These are phyloP conservation scores for Pestalotiopsis sp. DNA, from an alignment of 2,329 filamentous ascomycete species.

Conservation along the genomic window DNA sequence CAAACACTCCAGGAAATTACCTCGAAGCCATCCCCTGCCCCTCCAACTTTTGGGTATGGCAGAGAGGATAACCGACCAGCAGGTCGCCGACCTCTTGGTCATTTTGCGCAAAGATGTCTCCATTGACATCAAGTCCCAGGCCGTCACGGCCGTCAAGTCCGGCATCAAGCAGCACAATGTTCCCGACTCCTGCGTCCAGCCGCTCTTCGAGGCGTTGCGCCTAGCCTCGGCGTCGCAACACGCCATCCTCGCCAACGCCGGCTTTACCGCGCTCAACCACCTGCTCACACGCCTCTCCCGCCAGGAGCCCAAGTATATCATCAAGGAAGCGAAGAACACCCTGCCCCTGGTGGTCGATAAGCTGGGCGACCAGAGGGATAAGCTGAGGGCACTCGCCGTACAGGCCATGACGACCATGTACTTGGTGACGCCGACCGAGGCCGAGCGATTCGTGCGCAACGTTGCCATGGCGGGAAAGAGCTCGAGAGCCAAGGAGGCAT, in stretches of 20 bases:
- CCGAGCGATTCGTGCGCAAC: constrained; percentile 80
- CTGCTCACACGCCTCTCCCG: constrained; percentile 83
- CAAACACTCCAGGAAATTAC: background rate
- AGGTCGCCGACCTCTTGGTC: constrained; percentile 56
- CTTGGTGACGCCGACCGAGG: constrained; percentile 68
- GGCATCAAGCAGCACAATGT: constrained; percentile 93
- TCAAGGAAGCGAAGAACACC: constrained; percentile 71
- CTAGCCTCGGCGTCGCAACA: constrained; percentile 77
- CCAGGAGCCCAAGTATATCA: constrained; percentile 76
- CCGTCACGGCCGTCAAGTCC: constrained; percentile 78
- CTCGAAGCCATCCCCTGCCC: background rate
- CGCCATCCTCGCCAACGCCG: constrained; percentile 76
- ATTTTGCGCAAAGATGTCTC: constrained; percentile 64
- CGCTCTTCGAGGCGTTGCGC: constrained; percentile 82
- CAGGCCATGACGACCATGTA: constrained; percentile 81
- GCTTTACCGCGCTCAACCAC: constrained; percentile 86
- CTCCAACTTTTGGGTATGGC: constrained; percentile 42
- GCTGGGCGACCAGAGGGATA: constrained; percentile 87
- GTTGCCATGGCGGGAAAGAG: constrained; percentile 80
- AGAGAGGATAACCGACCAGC: constrained; percentile 62
- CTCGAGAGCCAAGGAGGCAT: constrained; percentile 79
- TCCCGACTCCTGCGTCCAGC: constrained; percentile 70
- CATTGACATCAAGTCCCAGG: constrained; percentile 71
- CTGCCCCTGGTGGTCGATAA: constrained; percentile 80
- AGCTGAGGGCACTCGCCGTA: constrained; percentile 73